phyloP scores from a whole-genome alignment of 768 basidiomycete species.

The Dentipellis sp. region DNA sequence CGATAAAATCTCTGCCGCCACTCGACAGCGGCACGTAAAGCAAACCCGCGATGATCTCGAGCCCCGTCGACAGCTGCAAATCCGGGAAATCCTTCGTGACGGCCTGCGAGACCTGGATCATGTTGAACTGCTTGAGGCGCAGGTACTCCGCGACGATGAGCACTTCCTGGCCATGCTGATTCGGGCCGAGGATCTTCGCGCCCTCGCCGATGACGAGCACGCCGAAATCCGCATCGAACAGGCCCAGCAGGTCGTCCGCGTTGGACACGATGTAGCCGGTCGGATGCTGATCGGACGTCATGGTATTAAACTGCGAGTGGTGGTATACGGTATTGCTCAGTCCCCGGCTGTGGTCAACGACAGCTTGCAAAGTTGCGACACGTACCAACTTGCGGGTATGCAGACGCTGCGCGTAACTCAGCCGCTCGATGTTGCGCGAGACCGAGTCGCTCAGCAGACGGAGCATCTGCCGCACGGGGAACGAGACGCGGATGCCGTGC shows the following conservation, averaged over 20 bases:
- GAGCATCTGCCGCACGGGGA: slow-evolving; percentile 77
- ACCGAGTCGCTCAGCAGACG: slow-evolving; percentile 72
- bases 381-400: slow-evolving; percentile 69
- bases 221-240: slow-evolving; percentile 77
- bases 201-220: slow-evolving; percentile 64
- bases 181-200: slow-evolving; percentile 60
- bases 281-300: slow-evolving; percentile 57
- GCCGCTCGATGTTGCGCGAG: slow-evolving; percentile 68
- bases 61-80: slow-evolving; percentile 38
- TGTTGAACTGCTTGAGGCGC: slow-evolving; percentile 58
- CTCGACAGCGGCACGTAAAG: slow-evolving; percentile 62
- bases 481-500: slow-evolving; percentile 78
- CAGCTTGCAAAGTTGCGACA: slow-evolving; percentile 2
- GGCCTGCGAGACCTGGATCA: slow-evolving; percentile 62
- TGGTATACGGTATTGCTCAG: neutral
- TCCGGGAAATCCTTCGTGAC: slow-evolving; percentile 67
- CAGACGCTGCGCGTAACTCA: slow-evolving; percentile 68
- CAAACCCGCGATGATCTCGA: slow-evolving; percentile 7
- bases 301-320: slow-evolving; percentile 53
- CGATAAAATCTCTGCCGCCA: slow-evolving; percentile 72
- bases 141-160: slow-evolving; percentile 75
- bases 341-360: neutral
- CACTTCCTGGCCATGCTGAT: slow-evolving; percentile 68
- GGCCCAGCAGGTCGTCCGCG: slow-evolving; percentile 64
- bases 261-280: slow-evolving; percentile 75